Conservation (phyloP, 352 stramenopile genomes). For the Phytopythium sindhum region DNA sequence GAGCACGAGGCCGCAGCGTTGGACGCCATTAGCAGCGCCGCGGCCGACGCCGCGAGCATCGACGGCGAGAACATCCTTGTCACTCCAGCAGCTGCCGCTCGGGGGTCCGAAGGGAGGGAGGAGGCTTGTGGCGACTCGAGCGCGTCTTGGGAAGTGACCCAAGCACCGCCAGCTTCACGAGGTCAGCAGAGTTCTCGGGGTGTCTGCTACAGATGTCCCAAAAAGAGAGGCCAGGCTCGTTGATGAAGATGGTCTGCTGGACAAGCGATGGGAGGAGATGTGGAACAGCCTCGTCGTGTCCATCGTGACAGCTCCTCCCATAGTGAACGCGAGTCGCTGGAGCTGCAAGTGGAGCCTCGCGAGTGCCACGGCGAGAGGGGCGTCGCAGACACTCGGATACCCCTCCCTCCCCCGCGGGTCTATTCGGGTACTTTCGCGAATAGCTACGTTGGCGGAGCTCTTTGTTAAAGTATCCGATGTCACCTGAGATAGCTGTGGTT, state of each 20-base stretch:
- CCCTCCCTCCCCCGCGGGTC: too few species aligned
- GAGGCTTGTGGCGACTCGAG: not conserved
- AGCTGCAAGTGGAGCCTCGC: not conserved
- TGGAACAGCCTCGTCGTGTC: not conserved
- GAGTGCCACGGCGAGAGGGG: not conserved
- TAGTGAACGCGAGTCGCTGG: not conserved
- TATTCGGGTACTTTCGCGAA: not conserved
- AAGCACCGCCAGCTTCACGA: too few species aligned
- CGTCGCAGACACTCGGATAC: not conserved
- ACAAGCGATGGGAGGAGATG: not conserved
- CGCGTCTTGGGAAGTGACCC: not conserved
- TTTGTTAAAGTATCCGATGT: not conserved
- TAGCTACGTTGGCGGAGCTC: not conserved
- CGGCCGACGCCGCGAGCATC: not conserved
- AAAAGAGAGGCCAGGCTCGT: too few species aligned
- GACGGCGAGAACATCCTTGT: slow-evolving; percentile 2
- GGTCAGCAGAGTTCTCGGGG: too few species aligned
- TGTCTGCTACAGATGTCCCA: too few species aligned
- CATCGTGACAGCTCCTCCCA: not conserved
- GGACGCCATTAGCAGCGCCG: not conserved
- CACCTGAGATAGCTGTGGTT: not conserved
- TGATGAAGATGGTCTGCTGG: not conserved
- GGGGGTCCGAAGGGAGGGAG: not conserved
- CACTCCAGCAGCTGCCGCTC: not conserved
- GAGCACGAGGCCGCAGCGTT: slow-evolving; percentile 21